These are phyloP conservation scores for Didymella exigua DNA, from an alignment of 2,329 filamentous ascomycete species.

Conservation along the genomic window DNA sequence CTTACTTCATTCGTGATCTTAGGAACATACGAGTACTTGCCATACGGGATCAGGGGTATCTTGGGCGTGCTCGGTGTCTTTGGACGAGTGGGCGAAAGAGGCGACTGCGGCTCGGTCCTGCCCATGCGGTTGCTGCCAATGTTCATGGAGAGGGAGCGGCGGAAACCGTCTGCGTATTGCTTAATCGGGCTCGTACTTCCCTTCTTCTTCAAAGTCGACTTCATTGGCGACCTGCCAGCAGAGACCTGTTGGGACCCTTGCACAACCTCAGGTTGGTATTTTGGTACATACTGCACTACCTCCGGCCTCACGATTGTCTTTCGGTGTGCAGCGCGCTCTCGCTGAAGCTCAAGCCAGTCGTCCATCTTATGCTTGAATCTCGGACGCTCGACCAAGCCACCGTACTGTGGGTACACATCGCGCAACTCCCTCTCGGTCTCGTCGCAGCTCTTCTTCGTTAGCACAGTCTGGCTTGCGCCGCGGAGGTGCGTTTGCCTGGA, in stretches of 20 bases:
- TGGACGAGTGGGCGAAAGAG: neutral
- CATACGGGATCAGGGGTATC: constrained; percentile 1
- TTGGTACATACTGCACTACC: constrained; percentile 9
- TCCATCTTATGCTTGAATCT: constrained; percentile 35
- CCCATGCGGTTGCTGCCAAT: constrained; percentile 3
- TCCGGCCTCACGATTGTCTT: constrained; percentile 18
- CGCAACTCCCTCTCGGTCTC: constrained; percentile 38
- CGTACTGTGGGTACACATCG: constrained; percentile 38
- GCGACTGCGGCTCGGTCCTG: neutral
- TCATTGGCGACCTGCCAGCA: neutral
- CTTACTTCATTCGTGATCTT: constrained; percentile 9
- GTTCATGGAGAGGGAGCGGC: constrained; percentile 24
- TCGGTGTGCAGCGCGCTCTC: constrained; percentile 23
- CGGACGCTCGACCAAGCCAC: constrained; percentile 39
- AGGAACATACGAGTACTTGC: constrained; percentile 1
- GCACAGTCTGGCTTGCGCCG: neutral
- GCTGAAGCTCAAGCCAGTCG: constrained; percentile 38
- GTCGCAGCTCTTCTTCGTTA: constrained; percentile 31
- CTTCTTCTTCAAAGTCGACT: neutral
- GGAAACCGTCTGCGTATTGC: constrained; percentile 25
- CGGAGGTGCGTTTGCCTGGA: constrained; percentile 19
- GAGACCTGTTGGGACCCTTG: neutral
- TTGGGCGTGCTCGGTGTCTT: constrained; percentile 1
- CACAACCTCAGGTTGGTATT: constrained; percentile 13
- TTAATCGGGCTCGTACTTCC: constrained; percentile 25